phyloP scores from a whole-genome alignment of 768 basidiomycete species.

The Symmetrospora coprosmae region DNA sequence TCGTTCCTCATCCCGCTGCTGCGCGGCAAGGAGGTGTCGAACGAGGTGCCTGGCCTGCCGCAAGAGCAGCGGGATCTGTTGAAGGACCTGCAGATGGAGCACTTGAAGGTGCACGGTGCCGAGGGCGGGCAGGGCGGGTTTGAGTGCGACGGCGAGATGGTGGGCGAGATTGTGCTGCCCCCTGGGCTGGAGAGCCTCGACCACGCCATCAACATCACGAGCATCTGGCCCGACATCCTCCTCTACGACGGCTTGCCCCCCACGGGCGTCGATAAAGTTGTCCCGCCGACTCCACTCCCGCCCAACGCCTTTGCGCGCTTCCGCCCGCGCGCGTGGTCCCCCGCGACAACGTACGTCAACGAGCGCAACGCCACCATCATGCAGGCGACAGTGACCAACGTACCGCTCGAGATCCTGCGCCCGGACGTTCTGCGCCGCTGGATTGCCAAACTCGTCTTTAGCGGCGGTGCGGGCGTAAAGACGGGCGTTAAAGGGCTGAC shows the following conservation, averaged over 20 bases:
- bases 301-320: constrained; percentile 16
- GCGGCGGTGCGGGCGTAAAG: constrained; percentile 4
- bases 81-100: constrained; percentile 6
- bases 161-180: constrained; percentile 4
- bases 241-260: constrained; percentile 17
- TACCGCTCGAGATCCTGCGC: constrained; percentile 15
- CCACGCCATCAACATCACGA: constrained; percentile 6
- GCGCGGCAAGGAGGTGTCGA: not conserved
- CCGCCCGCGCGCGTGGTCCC: constrained; percentile 6
- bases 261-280: not conserved
- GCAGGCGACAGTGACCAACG: not conserved
- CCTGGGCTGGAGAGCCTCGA: not conserved
- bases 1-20: constrained; percentile 13
- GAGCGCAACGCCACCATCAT: constrained; percentile 16
- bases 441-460: constrained; percentile 16
- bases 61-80: constrained; percentile 7
- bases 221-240: constrained; percentile 15
- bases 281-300: constrained; percentile 5
- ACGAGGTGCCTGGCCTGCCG: constrained; percentile 6
- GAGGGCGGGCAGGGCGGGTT: constrained; percentile 1
- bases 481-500: constrained; percentile 10
- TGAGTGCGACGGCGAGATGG: constrained; percentile 5
- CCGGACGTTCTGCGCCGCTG: constrained; percentile 6
- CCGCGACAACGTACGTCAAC: not conserved
- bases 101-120: constrained; percentile 8